Percentiles rank a stretch among this genome's conserved stretches.
phyloP scores from a whole-genome alignment of 331 rosid species.

The Spiraea crenata region DNA sequence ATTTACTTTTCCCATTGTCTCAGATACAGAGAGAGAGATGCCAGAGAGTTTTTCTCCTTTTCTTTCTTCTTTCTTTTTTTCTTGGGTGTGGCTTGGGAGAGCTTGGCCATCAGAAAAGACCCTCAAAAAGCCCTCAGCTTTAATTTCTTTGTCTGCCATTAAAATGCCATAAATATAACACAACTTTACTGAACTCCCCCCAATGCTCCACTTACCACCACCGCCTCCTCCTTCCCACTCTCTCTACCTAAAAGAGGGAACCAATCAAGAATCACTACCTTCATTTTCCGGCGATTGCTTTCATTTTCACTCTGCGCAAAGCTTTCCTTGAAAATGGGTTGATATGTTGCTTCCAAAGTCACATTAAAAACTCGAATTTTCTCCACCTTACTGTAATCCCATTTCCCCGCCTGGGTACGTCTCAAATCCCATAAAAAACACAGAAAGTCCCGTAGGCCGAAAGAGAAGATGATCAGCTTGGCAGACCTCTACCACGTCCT shows the following conservation, averaged over 20 bases:
- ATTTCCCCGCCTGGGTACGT: not conserved
- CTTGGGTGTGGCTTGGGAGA: no score
- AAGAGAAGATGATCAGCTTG: conserved; percentile 53
- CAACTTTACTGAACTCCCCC: not conserved
- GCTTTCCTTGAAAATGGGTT: conserved; percentile 16
- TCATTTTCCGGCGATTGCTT: not conserved
- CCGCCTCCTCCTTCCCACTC: not conserved
- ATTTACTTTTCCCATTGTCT: not conserved
- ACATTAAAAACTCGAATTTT: not conserved
- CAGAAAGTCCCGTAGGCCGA: not conserved
- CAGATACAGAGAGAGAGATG: not conserved
- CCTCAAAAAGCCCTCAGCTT: conserved; percentile 29
- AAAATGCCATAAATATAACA: conserved; percentile 43
- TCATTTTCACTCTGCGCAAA: not conserved
- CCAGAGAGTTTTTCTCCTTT: no score
- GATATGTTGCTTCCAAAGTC: conserved; percentile 3
- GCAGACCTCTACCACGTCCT: conserved; percentile 77
- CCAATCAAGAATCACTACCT: not conserved
- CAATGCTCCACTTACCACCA: conserved; percentile 15
- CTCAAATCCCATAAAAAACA: not conserved
- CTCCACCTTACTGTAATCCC: not conserved
- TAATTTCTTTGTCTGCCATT: conserved; percentile 57
- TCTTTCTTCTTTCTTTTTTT: not conserved
- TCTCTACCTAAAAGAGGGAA: conserved; percentile 7
- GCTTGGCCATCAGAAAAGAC: no score